Conservation (phyloP, 208 protist species). For the Trypanosoma cruzi region DNA sequence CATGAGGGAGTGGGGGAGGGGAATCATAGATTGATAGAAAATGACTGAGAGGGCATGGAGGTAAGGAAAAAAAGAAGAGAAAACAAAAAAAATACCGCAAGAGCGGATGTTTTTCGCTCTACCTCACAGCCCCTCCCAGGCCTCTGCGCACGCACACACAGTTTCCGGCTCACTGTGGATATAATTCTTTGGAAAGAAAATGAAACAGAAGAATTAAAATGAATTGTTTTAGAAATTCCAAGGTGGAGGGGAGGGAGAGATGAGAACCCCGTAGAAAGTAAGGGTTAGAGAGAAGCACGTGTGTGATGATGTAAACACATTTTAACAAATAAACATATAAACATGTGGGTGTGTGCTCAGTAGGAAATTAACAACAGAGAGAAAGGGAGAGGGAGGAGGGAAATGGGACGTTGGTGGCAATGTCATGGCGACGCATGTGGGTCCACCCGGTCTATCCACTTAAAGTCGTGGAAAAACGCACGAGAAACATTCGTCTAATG, state of each 20-base stretch:
- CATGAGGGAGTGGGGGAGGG: not conserved
- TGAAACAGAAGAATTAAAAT: not conserved
- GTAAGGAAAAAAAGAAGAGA: slow-evolving; percentile 3
- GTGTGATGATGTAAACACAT: not conserved
- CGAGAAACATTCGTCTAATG: not conserved
- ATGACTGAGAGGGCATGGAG: not conserved
- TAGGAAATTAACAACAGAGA: not conserved
- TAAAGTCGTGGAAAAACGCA: not conserved
- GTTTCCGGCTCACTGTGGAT: not conserved
- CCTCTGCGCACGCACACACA: not conserved
- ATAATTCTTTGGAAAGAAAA: not conserved
- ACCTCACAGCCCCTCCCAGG: not conserved
- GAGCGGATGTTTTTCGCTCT: not conserved
- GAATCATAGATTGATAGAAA: not conserved
- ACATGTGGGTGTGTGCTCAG: not conserved
- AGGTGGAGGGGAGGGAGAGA: too few species aligned
- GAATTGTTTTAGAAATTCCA: not conserved
- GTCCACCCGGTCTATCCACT: too few species aligned
- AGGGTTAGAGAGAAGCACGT: not conserved
- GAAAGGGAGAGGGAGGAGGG: not conserved
- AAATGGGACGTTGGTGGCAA: not conserved
- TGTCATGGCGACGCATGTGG: too few species aligned
- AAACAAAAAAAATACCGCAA: not conserved
- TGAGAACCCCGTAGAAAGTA: too few species aligned
- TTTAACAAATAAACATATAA: too few species aligned